Percentiles rank a stretch among this genome's conserved stretches.
These are phyloP conservation scores for Hygrophorus pudorinus DNA, from an alignment of 768 basidiomycete genomes.

Conservation along the genomic window DNA sequence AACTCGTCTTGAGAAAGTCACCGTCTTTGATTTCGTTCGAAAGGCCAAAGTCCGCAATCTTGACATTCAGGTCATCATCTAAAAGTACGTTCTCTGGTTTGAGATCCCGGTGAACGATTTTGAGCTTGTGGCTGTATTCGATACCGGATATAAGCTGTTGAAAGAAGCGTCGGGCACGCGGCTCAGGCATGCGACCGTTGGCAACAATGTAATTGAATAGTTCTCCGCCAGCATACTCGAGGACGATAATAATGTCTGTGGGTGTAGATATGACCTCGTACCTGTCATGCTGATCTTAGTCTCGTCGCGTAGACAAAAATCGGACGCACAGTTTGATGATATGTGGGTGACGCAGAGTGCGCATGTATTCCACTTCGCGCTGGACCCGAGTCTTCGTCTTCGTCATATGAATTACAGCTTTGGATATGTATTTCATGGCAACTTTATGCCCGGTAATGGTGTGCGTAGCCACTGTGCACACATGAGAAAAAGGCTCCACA, in stretches of 20 bases:
- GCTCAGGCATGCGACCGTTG: constrained; percentile 87
- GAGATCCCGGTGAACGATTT: constrained; percentile 96
- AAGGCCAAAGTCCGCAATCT: constrained; percentile 98
- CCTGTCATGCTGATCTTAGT: constrained; percentile 16
- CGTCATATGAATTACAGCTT: constrained; percentile 84
- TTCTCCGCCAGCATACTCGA: constrained; percentile 94
- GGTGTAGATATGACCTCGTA: constrained; percentile 89
- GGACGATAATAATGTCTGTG: constrained; percentile 95
- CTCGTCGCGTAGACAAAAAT: constrained; percentile 6
- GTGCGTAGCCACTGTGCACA: constrained; percentile 73
- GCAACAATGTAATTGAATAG: constrained; percentile 97
- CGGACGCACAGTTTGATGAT: constrained; percentile 88
- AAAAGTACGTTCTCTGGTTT: constrained; percentile 95
- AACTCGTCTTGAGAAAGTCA: constrained; percentile 93
- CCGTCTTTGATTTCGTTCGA: constrained; percentile 95
- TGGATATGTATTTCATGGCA: constrained; percentile 96
- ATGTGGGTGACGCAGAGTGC: constrained; percentile 87
- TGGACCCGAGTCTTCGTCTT: constrained; percentile 89
- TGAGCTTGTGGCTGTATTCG: constrained; percentile 92
- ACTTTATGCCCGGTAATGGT: constrained; percentile 92
- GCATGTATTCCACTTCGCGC: constrained; percentile 95
- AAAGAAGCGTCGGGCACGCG: constrained; percentile 86
- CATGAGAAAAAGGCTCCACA: constrained; percentile 1
- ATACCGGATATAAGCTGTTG: constrained; percentile 98
- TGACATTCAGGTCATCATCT: constrained; percentile 81